A percentile compares a stretch with the other conserved stretches of the same genome.
phyloP scores from a whole-genome alignment of 306 rosid species.

The Acacia crassicarpa region DNA sequence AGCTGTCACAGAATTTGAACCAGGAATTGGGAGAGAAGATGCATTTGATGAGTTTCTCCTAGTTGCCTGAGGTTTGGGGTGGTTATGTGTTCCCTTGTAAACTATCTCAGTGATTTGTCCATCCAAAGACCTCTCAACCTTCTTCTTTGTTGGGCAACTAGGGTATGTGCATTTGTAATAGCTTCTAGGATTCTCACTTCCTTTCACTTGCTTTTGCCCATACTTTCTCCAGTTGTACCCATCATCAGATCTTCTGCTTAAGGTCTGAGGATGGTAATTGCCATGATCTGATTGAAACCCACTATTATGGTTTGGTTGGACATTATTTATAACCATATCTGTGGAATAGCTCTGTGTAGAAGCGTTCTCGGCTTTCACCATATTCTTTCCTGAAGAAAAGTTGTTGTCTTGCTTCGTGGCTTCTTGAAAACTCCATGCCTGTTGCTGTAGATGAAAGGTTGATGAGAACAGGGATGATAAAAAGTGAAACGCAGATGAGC shows the following conservation, averaged over 20 bases:
- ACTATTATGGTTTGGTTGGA: slow-evolving; percentile 35
- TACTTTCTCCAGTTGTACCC: slow-evolving; percentile 98
- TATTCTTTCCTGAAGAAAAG: slow-evolving; percentile 43
- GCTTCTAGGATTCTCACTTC: slow-evolving; percentile 97
- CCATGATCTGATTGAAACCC: slow-evolving; percentile 44
- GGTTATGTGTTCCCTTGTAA: slow-evolving; percentile 93
- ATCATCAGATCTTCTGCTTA: slow-evolving; percentile 79
- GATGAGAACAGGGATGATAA: background rate
- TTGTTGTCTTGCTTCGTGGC: slow-evolving; percentile 44
- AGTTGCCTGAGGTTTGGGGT: slow-evolving; percentile 77
- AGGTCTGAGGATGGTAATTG: slow-evolving; percentile 48
- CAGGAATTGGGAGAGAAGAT: slow-evolving; percentile 44
- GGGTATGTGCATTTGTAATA: slow-evolving; percentile 95
- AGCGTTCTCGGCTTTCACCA: slow-evolving; percentile 55
- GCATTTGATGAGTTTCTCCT: slow-evolving; percentile 59
- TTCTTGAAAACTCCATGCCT: slow-evolving; percentile 64
- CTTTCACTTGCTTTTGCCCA: slow-evolving; percentile 97
- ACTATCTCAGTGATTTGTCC: slow-evolving; percentile 95
- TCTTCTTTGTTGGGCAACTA: slow-evolving; percentile 89
- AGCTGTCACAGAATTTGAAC: slow-evolving; percentile 35
- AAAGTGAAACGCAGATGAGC: background rate
- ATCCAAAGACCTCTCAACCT: slow-evolving; percentile 84
- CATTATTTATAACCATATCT: slow-evolving; percentile 31
- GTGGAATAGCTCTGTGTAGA: slow-evolving; percentile 50
- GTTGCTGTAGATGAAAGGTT: slow-evolving; percentile 34